Evolutionary conservation across 2,329 filamentous ascomycete species (phyloP).

Genomic region (Penicillium capsulatum): DNA sequence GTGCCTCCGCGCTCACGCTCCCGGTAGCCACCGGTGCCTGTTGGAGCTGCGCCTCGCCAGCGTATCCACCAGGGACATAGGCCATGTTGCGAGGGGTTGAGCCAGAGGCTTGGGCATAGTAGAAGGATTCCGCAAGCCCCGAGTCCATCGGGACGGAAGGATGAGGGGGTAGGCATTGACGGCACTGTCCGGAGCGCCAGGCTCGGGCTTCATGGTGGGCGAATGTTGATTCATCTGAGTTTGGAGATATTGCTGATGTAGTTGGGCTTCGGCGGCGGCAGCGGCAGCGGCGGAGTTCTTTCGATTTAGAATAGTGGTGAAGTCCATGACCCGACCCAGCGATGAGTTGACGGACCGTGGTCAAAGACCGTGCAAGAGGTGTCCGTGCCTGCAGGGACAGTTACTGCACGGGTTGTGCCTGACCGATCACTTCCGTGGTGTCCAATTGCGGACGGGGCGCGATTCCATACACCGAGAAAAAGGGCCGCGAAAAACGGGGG

Average conservation of each 20-base stretch:
- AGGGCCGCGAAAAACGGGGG: too few species aligned
- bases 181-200: slow-evolving; percentile 54
- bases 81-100: slow-evolving; percentile 55
- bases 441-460: slow-evolving; percentile 8
- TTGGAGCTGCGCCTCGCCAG: slow-evolving; percentile 46
- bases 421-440: slow-evolving; percentile 3
- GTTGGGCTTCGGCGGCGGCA: slow-evolving; percentile 41
- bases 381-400: slow-evolving; percentile 14
- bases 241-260: slow-evolving; percentile 46
- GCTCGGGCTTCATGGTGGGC: slow-evolving; percentile 58
- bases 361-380: slow-evolving; percentile 28
- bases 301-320: slow-evolving; percentile 51
- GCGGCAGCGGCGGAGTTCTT: slow-evolving; percentile 46
- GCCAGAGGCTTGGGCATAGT: slow-evolving; percentile 29
- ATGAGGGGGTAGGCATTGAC: slow-evolving; percentile 56
- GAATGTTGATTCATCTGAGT: slow-evolving; percentile 40
- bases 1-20: slow-evolving; percentile 43
- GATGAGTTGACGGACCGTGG: slow-evolving; percentile 28
- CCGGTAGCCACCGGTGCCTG: slow-evolving; percentile 42
- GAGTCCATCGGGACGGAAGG: slow-evolving; percentile 50
- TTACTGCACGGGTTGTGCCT: slow-evolving; percentile 3
- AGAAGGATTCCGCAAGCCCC: slow-evolving; percentile 22
- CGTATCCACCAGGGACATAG: slow-evolving; percentile 49
- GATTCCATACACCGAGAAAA: slow-evolving; percentile 10
- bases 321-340: slow-evolving; percentile 47